phyloP scores from a whole-genome alignment of 257 asterid genomes.

The Solanum ahanhuiri region DNA sequence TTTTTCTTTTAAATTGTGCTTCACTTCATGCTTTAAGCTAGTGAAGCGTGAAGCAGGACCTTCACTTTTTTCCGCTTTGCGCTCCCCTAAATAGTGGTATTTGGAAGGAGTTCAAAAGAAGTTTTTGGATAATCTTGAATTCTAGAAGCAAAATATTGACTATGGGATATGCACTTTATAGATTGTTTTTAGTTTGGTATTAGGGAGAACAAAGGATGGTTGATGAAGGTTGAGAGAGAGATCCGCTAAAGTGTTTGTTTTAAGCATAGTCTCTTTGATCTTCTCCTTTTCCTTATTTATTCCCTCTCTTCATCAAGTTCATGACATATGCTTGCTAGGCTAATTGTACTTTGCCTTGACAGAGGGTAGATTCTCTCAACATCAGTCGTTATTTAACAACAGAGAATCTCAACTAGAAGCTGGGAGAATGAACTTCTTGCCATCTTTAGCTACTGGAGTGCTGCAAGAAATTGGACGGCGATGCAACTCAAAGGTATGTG shows the following conservation, averaged over 20 bases:
- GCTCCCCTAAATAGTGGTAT: neutral
- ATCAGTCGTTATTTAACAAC: constrained; percentile 20
- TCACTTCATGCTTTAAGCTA: neutral
- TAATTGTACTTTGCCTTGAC: constrained; percentile 8
- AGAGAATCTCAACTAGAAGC: constrained; percentile 51
- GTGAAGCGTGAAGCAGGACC: neutral
- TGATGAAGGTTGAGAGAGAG: neutral
- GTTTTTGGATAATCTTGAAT: neutral
- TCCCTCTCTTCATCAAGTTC: neutral
- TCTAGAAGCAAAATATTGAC: neutral
- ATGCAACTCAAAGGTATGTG: constrained; percentile 74
- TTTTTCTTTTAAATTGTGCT: neutral
- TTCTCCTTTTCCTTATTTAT: neutral
- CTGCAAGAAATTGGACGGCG: constrained; percentile 89
- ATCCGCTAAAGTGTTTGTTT: neutral
- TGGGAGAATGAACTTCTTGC: constrained; percentile 37
- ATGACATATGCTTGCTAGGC: neutral
- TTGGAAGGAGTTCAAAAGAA: neutral
- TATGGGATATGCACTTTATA: neutral
- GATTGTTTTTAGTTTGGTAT: neutral
- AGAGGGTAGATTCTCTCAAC: constrained; percentile 34
- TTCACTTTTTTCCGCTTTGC: neutral
- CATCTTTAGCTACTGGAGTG: constrained; percentile 51
- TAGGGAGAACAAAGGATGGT: neutral
- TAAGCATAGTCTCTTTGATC: neutral